These are phyloP conservation scores for Aspergillus tubingensis DNA, from an alignment of 2,329 filamentous ascomycete species.

Conservation along the genomic window DNA sequence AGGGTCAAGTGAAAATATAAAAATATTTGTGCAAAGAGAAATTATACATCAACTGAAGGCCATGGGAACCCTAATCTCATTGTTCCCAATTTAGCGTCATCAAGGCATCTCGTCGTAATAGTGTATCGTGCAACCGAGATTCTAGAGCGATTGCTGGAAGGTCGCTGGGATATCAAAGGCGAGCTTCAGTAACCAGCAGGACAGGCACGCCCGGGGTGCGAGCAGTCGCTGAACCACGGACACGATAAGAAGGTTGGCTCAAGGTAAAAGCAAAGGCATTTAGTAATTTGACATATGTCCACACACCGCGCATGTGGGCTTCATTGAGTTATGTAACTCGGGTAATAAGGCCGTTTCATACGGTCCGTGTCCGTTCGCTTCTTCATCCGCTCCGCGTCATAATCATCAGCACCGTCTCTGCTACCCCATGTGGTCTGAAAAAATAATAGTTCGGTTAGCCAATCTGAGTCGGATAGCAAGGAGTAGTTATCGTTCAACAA, in stretches of 20 bases:
- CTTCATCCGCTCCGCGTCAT: slow-evolving; percentile 71
- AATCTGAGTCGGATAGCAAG: background rate
- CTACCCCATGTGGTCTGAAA: slow-evolving; percentile 90
- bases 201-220: background rate
- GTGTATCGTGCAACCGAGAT: background rate
- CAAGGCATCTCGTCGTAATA: slow-evolving; percentile 18
- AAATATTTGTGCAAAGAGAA: background rate
- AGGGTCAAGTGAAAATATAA: background rate
- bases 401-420: slow-evolving; percentile 84
- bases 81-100: slow-evolving; percentile 11
- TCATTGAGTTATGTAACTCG: slow-evolving; percentile 34
- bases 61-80: background rate
- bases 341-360: slow-evolving; percentile 36
- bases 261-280: background rate
- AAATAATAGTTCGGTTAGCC: slow-evolving; percentile 2
- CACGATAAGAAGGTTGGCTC: background rate
- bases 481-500: background rate
- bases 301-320: slow-evolving; percentile 6
- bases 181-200: background rate
- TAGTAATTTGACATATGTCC: background rate
- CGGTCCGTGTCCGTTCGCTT: slow-evolving; percentile 40
- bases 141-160: background rate
- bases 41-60: background rate
- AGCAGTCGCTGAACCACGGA: background rate
- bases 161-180: background rate